Evolutionary conservation across 106 monocot genomes (phyloP), one percentile per base, ranked within the genome.

Genomic region (Dendrobium officinale): DNA sequence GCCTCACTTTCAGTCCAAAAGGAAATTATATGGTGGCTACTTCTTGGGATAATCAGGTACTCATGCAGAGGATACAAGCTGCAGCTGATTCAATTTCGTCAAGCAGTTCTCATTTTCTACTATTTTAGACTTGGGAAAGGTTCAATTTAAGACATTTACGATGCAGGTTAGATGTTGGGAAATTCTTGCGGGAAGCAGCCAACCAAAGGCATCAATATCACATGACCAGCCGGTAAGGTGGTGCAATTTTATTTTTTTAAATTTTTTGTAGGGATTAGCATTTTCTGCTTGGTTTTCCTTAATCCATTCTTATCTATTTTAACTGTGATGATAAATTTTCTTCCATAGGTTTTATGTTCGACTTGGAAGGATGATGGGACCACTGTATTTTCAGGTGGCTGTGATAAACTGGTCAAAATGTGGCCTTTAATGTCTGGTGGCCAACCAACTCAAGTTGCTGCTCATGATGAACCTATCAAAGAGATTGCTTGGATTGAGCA

Each of bases 41-140:
- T 78, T 98, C 98, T 67, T 98, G 98, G 98, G 98, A 98, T 87
- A 98, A 98, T 79, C 98, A 97, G 89, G 96, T 96, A 15, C 26
- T 79, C 1, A 70, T 33, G 9, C 80, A 74, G 31, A 18, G 16
- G 22, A 27, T 27, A 24, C 31, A 31, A 68, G 55, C 37, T 83
- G 42, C 4, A 15, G 29, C 33, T 51, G 51, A 27, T 0, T 27
- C 16, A 19, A 18, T 72, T 44, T 3, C 41, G 8, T 55, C 16
- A 9, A 56, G 24, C 37, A 42, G 19, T 75, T 29, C 9, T 1
- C 13, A 20, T 17, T 31, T 70, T 77, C 72, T 5, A 48, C 43
- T 81, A 17, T 81, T 61, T 4, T 58, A 2, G 13, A 55, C 31
- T 29, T 51, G 1, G 2, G 9, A 70, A 37, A 0, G 2, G 5